Percentiles rank a stretch among this genome's conserved stretches.
Conservation (phyloP, 345 rosid species). For the Durio zibethinus region DNA sequence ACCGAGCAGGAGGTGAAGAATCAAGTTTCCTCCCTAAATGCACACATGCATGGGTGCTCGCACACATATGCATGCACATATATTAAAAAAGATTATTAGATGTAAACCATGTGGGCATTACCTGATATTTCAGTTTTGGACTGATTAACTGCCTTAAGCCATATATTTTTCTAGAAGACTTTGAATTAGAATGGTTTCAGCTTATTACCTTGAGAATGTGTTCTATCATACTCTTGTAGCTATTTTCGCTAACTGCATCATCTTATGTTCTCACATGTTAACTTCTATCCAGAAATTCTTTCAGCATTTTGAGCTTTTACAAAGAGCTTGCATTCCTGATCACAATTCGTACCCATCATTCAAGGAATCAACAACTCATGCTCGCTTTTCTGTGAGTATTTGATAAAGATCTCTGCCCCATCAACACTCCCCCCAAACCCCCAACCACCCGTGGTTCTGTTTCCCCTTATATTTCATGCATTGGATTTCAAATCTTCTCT, state of each 20-base stretch:
- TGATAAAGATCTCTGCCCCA: background rate
- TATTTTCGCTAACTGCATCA: background rate
- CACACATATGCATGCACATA: background rate
- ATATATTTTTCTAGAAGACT: background rate
- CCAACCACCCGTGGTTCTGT: background rate
- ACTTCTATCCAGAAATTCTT: constrained; percentile 59
- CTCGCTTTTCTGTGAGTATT: constrained; percentile 71
- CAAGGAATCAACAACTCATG: constrained; percentile 65
- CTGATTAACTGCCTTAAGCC: background rate
- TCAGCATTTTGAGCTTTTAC: constrained; percentile 95
- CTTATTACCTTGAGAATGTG: background rate
- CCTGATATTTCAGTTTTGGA: background rate
- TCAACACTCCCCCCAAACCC: background rate
- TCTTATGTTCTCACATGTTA: constrained; percentile 7
- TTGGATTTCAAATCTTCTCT: constrained; percentile 1
- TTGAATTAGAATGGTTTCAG: background rate
- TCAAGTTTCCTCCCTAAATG: background rate
- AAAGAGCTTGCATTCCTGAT: constrained; percentile 86
- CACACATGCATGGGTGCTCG: background rate
- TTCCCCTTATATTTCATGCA: background rate
- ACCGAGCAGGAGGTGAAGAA: constrained; percentile 68
- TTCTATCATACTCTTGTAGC: background rate
- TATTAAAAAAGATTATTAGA: background rate
- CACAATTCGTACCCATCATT: constrained; percentile 65
- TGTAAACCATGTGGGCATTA: background rate